Percentiles rank a stretch among this genome's conserved stretches.
phyloP scores from a whole-genome alignment of 805 yeast species.

The Candida hungchunana region DNA sequence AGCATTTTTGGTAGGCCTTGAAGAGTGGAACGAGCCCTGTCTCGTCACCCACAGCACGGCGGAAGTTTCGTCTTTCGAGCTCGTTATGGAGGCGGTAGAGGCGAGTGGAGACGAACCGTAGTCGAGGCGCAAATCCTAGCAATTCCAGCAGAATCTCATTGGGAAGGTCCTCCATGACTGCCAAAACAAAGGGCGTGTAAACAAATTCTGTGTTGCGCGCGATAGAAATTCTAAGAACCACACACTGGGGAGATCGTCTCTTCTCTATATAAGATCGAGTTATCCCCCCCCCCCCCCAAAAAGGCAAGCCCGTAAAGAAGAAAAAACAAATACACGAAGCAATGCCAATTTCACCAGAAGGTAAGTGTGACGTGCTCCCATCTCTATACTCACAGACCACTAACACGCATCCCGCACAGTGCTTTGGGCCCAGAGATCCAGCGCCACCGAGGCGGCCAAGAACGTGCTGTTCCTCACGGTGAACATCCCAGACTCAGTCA shows the following conservation, averaged over 20 bases:
- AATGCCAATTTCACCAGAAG: conserved; percentile 22
- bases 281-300: too few species aligned
- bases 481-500: conserved; percentile 62
- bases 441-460: conserved; percentile 62
- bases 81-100: conserved; percentile 50
- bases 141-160: conserved; percentile 39
- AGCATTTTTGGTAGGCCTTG: conserved; percentile 6
- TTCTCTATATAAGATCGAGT: too few species aligned
- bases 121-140: conserved; percentile 31
- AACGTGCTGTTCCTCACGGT: conserved; percentile 75
- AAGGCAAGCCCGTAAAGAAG: too few species aligned
- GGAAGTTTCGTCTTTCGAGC: too few species aligned
- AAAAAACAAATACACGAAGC: conserved; percentile 16
- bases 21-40: neutral
- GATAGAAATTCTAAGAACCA: too few species aligned
- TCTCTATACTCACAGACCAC: neutral
- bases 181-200: neutral
- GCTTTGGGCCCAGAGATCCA: conserved; percentile 96
- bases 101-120: conserved; percentile 35
- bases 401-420: conserved; percentile 32
- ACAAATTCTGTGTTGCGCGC: neutral
- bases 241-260: too few species aligned
- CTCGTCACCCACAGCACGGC: too few species aligned
- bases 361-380: too few species aligned
- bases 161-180: conserved; percentile 30